These are phyloP conservation scores for Chaetomiaceae sp. DNA, from an alignment of 2,329 filamentous ascomycete genomes.

Conservation along the genomic window DNA sequence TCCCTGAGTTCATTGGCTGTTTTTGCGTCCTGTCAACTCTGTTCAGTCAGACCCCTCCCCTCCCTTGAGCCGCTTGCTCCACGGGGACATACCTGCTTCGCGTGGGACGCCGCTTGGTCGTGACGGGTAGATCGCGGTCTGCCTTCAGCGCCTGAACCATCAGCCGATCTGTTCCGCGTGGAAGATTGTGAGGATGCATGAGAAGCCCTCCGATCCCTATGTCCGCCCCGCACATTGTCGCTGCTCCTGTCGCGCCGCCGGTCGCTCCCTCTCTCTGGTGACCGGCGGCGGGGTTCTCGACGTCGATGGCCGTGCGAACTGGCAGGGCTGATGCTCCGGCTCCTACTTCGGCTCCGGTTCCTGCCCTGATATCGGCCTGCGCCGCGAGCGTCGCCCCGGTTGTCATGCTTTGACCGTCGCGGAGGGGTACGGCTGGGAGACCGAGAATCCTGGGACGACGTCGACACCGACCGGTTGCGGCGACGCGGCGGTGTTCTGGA, in stretches of 20 bases:
- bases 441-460: conserved; percentile 35
- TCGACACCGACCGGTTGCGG: conserved; percentile 32
- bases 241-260: conserved; percentile 24
- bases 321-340: conserved; percentile 17
- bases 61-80: neutral
- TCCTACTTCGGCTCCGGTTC: conserved; percentile 11
- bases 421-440: conserved; percentile 29
- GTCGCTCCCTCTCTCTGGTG: conserved; percentile 18
- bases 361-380: conserved; percentile 1
- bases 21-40: conserved; percentile 11
- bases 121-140: conserved; percentile 33
- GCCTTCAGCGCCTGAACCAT: conserved; percentile 46
- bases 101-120: conserved; percentile 18
- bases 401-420: conserved; percentile 30
- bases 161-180: conserved; percentile 49
- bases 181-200: conserved; percentile 46
- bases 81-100: conserved; percentile 26
- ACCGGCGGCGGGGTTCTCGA: conserved; percentile 13
- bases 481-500: conserved; percentile 17
- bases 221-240: conserved; percentile 29
- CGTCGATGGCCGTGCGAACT: conserved; percentile 16
- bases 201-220: conserved; percentile 39
- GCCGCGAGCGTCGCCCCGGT: conserved; percentile 26
- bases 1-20: conserved; percentile 41
- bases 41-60: neutral